Conservation (phyloP, 2,329 filamentous ascomycete genomes). For the Chrysoporthe cubensis region DNA sequence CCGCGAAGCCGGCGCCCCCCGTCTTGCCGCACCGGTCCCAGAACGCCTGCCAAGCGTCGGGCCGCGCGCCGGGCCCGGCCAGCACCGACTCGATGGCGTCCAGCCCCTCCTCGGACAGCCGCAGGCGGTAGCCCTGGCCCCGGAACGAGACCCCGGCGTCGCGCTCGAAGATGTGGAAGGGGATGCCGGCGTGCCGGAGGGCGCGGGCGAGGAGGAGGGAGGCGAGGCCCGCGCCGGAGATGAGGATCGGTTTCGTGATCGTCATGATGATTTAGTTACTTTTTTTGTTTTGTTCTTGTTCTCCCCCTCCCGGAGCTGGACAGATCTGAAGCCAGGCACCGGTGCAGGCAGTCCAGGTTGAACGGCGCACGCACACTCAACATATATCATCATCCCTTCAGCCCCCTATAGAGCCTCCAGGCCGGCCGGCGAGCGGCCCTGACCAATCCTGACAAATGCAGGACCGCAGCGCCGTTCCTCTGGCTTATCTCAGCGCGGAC, state of each 20-base stretch:
- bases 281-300: neutral
- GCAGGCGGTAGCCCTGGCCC: conserved; percentile 65
- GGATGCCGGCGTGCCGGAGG: conserved; percentile 46
- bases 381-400: too few relatives aligned
- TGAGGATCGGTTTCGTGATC: conserved; percentile 55
- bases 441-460: neutral
- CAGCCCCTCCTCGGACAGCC: conserved; percentile 59
- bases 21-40: conserved; percentile 65
- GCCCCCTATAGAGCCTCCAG: too few relatives aligned
- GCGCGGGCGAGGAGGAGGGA: conserved; percentile 50
- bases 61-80: conserved; percentile 32
- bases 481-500: neutral
- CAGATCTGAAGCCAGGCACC: too few relatives aligned
- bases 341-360: too few relatives aligned
- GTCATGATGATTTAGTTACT: neutral
- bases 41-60: conserved; percentile 54
- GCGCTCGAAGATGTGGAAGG: conserved; percentile 61
- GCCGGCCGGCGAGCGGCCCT: neutral
- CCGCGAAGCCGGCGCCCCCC: conserved; percentile 55
- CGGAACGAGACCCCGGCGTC: conserved; percentile 56
- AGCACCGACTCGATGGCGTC: conserved; percentile 65
- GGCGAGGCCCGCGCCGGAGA: conserved; percentile 49
- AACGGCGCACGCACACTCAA: too few relatives aligned
- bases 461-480: too few relatives aligned
- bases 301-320: neutral